These are phyloP conservation scores for Globisporangium paddicum DNA, from an alignment of 352 stramenopile genomes.

Conservation along the genomic window DNA sequence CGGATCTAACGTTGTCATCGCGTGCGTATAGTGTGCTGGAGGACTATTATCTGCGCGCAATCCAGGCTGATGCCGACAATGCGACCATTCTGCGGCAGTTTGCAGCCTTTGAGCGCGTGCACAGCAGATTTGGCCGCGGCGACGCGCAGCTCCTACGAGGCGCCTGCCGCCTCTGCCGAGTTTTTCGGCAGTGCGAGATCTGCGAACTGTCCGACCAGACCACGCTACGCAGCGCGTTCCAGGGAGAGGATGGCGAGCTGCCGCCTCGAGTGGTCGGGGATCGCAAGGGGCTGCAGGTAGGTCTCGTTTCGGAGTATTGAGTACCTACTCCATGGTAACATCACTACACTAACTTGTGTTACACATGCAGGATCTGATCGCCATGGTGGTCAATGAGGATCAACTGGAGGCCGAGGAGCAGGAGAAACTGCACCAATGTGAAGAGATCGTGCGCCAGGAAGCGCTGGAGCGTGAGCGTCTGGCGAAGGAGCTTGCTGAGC, in stretches of 20 bases:
- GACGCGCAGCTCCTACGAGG: slow-evolving; percentile 14
- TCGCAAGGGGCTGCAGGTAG: slow-evolving; percentile 51
- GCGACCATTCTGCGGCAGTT: slow-evolving; percentile 89
- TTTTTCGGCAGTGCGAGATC: slow-evolving; percentile 81
- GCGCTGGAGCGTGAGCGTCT: slow-evolving; percentile 12
- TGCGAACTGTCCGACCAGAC: slow-evolving; percentile 72
- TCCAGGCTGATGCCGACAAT: slow-evolving; percentile 89
- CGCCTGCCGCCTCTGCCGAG: slow-evolving; percentile 77
- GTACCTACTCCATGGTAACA: too few relatives aligned
- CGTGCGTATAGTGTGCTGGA: slow-evolving; percentile 52
- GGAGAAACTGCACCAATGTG: slow-evolving; percentile 18
- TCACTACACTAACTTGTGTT: neutral
- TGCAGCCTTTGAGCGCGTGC: slow-evolving; percentile 77
- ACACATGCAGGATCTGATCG: slow-evolving; percentile 56
- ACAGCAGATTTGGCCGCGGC: slow-evolving; percentile 69
- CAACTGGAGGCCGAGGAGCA: slow-evolving; percentile 40
- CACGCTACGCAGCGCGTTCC: slow-evolving; percentile 21
- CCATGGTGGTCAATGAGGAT: slow-evolving; percentile 36
- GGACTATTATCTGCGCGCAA: slow-evolving; percentile 85
- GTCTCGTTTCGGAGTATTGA: too few relatives aligned
- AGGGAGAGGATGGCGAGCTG: slow-evolving; percentile 11
- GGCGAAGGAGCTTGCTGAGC: slow-evolving; percentile 9
- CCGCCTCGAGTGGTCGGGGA: slow-evolving; percentile 32
- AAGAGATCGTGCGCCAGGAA: slow-evolving; percentile 4
- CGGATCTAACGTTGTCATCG: too few relatives aligned